Evolutionary conservation across 805 yeast genomes (phyloP), one percentile per base, ranked within the genome.

Genomic region (Hanseniaspora nectarophila): DNA sequence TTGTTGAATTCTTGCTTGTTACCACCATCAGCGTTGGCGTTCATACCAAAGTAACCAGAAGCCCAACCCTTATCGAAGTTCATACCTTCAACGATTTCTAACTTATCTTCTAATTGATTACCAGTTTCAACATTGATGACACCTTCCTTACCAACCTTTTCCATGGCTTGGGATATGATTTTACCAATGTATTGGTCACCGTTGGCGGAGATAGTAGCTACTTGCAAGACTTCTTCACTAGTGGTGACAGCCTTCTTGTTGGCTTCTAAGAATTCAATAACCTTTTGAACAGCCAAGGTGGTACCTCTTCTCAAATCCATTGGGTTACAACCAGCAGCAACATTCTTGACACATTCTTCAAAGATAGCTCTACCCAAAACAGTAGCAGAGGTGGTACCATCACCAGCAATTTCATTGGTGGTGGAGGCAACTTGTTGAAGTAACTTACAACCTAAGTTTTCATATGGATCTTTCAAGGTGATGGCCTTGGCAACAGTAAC

Each of bases 321-420:
- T 62, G 98, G 97, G 75, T 90, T 92, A 72, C 96, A 89, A 56
- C 98, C 98, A 54, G 97, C 96, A 56, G 97, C 97, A 43, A 92
- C 98, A 64, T 87, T 87, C 76, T 87, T 88, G 56, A 90, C 95
- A 29, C 94, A 79, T 71, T 92, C 97, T 55, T 95, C 82, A 74
- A 90, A 86, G 61, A 90, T 90, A 54, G 95, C 83, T 70, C 95
- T 85, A 60, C 97, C 97, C 61, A 90, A 76, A 52, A 90, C 95
- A 45, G 97, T 92, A 61, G 97, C 97, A 43, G 95, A 83, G 35
- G 98, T 90, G 58, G 98, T 90, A 70, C 98, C 98, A 64, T 90
- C 98, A 72, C 98, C 98, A 56, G 97, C 97, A 61, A 84, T 77
- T 70, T 90, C 96, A 70, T 92, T 92, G 63, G 98, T 89, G 78